These are phyloP conservation scores for Apiospora kogelbergensis DNA, from an alignment of 2,329 filamentous ascomycete species.

Conservation along the genomic window DNA sequence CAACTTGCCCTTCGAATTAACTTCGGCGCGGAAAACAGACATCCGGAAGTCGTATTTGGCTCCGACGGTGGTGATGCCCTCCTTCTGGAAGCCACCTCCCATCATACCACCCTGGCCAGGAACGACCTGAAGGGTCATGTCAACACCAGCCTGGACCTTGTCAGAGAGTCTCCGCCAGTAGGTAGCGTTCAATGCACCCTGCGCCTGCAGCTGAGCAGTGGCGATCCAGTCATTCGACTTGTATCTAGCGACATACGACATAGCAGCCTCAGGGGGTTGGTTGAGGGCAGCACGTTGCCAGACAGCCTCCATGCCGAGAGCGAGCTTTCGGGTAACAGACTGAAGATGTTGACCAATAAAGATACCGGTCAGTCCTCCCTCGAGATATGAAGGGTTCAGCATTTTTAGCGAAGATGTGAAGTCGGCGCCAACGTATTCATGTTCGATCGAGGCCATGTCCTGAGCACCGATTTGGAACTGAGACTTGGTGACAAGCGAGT, in stretches of 20 bases:
- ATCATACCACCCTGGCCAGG: slow-evolving; percentile 67
- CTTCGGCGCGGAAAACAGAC: slow-evolving; percentile 91
- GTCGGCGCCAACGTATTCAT: slow-evolving; percentile 91
- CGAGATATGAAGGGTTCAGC: slow-evolving; percentile 90
- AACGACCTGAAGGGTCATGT: slow-evolving; percentile 85
- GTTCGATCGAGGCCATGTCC: slow-evolving; percentile 90
- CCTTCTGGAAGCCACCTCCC: slow-evolving; percentile 63
- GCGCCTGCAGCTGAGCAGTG: slow-evolving; percentile 83
- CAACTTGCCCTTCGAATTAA: slow-evolving; percentile 93
- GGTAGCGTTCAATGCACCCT: slow-evolving; percentile 83
- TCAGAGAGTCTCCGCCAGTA: slow-evolving; percentile 95
- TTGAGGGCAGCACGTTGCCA: slow-evolving; percentile 87
- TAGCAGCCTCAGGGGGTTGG: slow-evolving; percentile 83
- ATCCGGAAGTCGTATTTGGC: slow-evolving; percentile 98
- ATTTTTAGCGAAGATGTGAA: slow-evolving; percentile 93
- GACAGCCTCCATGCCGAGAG: slow-evolving; percentile 84
- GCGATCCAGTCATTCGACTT: slow-evolving; percentile 91
- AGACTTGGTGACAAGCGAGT: slow-evolving; percentile 79
- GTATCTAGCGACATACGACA: slow-evolving; percentile 91
- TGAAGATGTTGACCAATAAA: slow-evolving; percentile 96
- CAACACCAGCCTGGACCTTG: slow-evolving; percentile 93
- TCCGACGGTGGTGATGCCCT: slow-evolving; percentile 87
- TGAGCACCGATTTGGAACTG: slow-evolving; percentile 81
- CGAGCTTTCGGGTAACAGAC: slow-evolving; percentile 81
- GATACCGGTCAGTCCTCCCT: slow-evolving; percentile 91